A percentile compares a stretch with the other conserved stretches of the same genome.
Evolutionary conservation across 1,284 basidiomycete genomes (phyloP).

Genomic region (Heterobasidion irregulare): DNA sequence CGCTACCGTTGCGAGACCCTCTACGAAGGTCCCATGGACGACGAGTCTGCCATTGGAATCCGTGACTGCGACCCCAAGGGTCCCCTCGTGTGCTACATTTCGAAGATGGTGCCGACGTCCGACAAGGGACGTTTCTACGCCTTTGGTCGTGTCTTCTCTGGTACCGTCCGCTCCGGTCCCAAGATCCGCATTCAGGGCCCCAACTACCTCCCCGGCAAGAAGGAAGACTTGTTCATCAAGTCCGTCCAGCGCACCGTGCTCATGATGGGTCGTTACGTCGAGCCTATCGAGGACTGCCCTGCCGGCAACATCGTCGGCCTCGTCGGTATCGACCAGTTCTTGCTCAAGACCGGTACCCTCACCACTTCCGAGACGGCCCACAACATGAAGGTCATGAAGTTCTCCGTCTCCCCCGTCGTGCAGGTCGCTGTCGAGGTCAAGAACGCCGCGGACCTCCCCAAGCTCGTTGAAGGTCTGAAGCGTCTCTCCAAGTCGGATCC

Average conservation of each 20-base stretch:
- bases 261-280: slow-evolving; percentile 99
- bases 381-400: slow-evolving; percentile 99
- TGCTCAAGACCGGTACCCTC: slow-evolving; percentile 98
- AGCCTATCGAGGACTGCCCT: slow-evolving; percentile 99
- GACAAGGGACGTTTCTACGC: slow-evolving; percentile 99
- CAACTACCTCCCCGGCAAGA: slow-evolving; percentile 98
- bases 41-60: slow-evolving; percentile 98
- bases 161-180: slow-evolving; percentile 94
- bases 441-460: slow-evolving; percentile 97
- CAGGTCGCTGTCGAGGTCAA: slow-evolving; percentile 99
- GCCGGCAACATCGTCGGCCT: slow-evolving; percentile 99
- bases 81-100: slow-evolving; percentile 97
- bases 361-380: slow-evolving; percentile 98
- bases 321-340: slow-evolving; percentile 99
- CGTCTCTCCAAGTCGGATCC: slow-evolving; percentile 99
- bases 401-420: slow-evolving; percentile 99
- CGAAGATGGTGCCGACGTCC: slow-evolving; percentile 99
- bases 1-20: slow-evolving; percentile 99
- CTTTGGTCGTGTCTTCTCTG: slow-evolving; percentile 99
- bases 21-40: slow-evolving; percentile 99
- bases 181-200: slow-evolving; percentile 99
- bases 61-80: slow-evolving; percentile 97
- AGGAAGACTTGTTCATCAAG: slow-evolving; percentile 98
- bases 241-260: slow-evolving; percentile 98
- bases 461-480: slow-evolving; percentile 99